Evolutionary conservation across 257 asterid genomes (phyloP), one percentile per base, ranked within the genome.

Genomic region (Rubia yunnanensis): DNA sequence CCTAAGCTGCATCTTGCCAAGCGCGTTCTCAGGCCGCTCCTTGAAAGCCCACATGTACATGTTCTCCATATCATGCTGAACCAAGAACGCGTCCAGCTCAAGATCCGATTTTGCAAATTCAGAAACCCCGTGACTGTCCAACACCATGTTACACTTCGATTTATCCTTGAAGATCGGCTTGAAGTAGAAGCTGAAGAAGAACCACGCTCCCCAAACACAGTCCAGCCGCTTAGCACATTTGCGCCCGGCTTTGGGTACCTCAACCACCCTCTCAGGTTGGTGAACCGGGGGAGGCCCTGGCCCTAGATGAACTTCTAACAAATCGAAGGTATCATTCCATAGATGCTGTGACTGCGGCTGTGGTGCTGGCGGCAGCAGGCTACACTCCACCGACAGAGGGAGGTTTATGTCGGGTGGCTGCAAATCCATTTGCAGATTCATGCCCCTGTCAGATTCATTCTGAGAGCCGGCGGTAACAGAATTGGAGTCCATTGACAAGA

Each of bases 1-100:
- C 65, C 95, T 69, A 20, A 85, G 79, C 76, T 88, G 95, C 95
- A 88, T 88, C 74, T 88, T 88, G 6, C 95, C 95, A 13, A 85
- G 78, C n/a, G 91, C 86, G 70, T 88, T 88, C 60, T 85, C 95
- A 7, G 90, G 94, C 74, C 86, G 79, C 71, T 85, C 95, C 77
- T 85, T 88, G 64, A 88, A 88, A 54, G 78, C 88, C 95, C 95
- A 88, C 95, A 88, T 85, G 58, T 88, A 85, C 87, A 88, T 88
- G 63, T 88, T 88, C 67, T 88, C 95, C 95, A 88, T 83, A 71
- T 88, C 95, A 20, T 88, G 94, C 53, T 88, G 95, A 63, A 88
- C 95, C 84, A 88, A 54, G 75, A 87, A 87, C 1, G 80, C 81
- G 35, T 88, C 94, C 7, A 82, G 87, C 77, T 74, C 84, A 32